Percentiles rank a stretch among this genome's conserved stretches.
These are phyloP conservation scores for Heterobasidion occidentale DNA, from an alignment of 1,284 basidiomycete species.

Conservation along the genomic window DNA sequence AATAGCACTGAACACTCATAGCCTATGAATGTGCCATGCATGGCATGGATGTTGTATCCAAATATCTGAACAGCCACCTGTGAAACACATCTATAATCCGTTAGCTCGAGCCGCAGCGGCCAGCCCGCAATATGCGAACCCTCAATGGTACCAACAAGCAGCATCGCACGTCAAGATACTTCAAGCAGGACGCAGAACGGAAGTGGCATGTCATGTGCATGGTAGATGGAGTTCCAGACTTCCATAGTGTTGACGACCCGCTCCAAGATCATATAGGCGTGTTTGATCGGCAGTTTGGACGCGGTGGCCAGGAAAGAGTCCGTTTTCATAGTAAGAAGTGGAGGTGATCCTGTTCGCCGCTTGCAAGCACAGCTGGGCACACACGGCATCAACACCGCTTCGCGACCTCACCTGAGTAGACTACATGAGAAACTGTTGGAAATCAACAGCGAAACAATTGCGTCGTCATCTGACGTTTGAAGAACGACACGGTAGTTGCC, in stretches of 20 bases:
- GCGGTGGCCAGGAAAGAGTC: constrained; percentile 23
- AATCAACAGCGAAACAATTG: background rate
- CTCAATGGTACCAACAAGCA: background rate
- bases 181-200: constrained; percentile 36
- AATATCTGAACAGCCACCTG: constrained; percentile 31
- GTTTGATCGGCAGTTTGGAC: constrained; percentile 30
- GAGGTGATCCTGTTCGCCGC: constrained; percentile 41
- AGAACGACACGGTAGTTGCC: too few species aligned
- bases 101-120: constrained; percentile 45
- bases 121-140: constrained; percentile 34
- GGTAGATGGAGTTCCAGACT: constrained; percentile 36
- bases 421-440: background rate
- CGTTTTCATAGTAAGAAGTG: constrained; percentile 35
- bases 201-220: constrained; percentile 29
- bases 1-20: constrained; percentile 18
- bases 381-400: constrained; percentile 33
- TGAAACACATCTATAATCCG: constrained; percentile 33
- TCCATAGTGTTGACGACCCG: constrained; percentile 30
- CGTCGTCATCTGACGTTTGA: too few species aligned
- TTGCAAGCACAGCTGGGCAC: constrained; percentile 35
- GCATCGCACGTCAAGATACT: constrained; percentile 18
- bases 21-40: constrained; percentile 36
- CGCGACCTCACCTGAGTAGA: constrained; percentile 16
- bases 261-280: constrained; percentile 32
- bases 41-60: constrained; percentile 29